Evolutionary conservation across 108 stramenopile genomes (phyloP), one percentile per base, ranked within the genome.

Genomic region (Cyclostephanos invisitatus): DNA sequence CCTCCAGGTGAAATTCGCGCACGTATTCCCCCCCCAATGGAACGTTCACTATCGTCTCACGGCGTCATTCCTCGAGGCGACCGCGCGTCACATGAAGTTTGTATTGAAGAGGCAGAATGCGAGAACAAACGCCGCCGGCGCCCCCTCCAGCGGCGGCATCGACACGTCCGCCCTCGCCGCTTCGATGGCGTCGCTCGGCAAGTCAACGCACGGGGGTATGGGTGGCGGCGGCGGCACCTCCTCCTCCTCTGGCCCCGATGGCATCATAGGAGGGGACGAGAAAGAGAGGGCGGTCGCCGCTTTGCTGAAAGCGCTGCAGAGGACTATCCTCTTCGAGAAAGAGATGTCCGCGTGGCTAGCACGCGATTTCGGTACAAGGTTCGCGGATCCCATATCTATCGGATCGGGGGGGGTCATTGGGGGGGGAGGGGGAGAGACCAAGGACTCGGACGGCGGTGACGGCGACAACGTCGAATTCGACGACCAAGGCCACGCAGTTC

Each of bases 21-120:
- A 67, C 29, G 93, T 98, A 20, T 97, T 98, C 70, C 98, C 98
- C 2, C 64, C 65, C 40, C 88, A 94, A 79, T 99, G 98, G 98
- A 90, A 89, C 57, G 59, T 97, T 37, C 80, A 91, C 70, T 89
- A 95, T 42, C 85, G 84, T 20, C 64, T 97, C 60, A 88, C 92
- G n/a, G 64, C 84, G 51, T 69, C 54, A 25, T 96, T 98, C 75
- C 70, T 91, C 44, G 76, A 88, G 51, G 36, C 48, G 35, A 74
- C 78, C 14, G 72, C 78, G 15, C 67, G 73, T 12, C 78, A 79
- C 35, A 47, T 79, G 17, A 77, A 77, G 54, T 77, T 77, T 56
- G 56, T 77, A 3, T 20, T 77, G 57, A 77, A 70, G 57, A 77
- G 70, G 69, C 61, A 77, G 50, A 49, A 56, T 12, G 65, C 28